Percentiles rank a stretch among this genome's conserved stretches.
Evolutionary conservation across 768 basidiomycete species (phyloP).

Genomic region (Suillus variegatus): DNA sequence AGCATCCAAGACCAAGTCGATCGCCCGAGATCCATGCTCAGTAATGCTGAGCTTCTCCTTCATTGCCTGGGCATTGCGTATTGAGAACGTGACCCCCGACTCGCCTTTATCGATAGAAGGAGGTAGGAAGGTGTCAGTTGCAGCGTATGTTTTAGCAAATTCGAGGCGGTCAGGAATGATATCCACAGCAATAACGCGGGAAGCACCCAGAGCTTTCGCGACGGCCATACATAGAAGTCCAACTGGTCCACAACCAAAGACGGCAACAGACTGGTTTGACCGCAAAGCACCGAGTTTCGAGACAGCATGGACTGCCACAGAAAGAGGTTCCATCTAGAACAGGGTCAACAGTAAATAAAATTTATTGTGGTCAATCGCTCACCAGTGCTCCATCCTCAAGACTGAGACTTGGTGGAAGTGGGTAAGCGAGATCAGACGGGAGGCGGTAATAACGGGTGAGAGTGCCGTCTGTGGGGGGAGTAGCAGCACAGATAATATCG

Average conservation of each 20-base stretch:
- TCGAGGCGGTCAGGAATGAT: constrained; percentile 74
- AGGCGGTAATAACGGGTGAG: constrained; percentile 84
- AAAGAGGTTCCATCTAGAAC: constrained; percentile 85
- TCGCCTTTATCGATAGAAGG: constrained; percentile 61
- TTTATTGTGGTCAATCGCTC: constrained; percentile 10
- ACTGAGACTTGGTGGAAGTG: constrained; percentile 78
- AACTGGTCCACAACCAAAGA: constrained; percentile 90
- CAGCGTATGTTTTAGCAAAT: constrained; percentile 85
- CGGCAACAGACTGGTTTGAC: constrained; percentile 73
- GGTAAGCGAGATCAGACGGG: constrained; percentile 83
- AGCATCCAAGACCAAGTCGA: constrained; percentile 90
- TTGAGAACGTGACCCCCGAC: constrained; percentile 67
- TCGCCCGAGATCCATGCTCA: constrained; percentile 66
- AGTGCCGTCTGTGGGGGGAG: constrained; percentile 92
- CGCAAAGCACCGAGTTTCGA: constrained; percentile 72
- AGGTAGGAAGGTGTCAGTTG: constrained; percentile 74
- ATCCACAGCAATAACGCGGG: constrained; percentile 83
- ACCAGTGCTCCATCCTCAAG: constrained; percentile 97
- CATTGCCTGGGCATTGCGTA: constrained; percentile 69
- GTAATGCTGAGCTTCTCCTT: constrained; percentile 63
- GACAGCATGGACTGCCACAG: constrained; percentile 90
- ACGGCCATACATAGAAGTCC: constrained; percentile 93
- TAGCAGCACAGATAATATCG: constrained; percentile 89
- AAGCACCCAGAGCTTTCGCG: constrained; percentile 91
- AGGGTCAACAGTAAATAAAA: not conserved